These are phyloP conservation scores for Fraxinus pennsylvanica DNA, from an alignment of 257 asterid genomes.

Conservation along the genomic window DNA sequence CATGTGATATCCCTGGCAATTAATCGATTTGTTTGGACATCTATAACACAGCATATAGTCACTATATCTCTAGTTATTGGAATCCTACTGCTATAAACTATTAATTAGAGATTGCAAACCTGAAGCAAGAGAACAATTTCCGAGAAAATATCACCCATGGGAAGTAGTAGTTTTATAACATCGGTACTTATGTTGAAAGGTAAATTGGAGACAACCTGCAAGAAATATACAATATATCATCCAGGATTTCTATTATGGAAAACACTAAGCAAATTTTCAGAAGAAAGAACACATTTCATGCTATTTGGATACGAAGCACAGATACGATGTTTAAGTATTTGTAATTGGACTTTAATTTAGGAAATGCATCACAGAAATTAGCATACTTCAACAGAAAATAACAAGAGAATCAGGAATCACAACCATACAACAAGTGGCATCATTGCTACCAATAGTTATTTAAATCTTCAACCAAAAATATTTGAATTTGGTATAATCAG, in stretches of 20 bases:
- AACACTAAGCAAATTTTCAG: neutral
- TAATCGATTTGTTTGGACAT: neutral
- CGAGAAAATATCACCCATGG: conserved; percentile 96
- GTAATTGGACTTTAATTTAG: neutral
- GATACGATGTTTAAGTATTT: neutral
- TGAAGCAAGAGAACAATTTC: conserved; percentile 85
- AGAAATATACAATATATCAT: neutral
- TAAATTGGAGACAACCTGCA: conserved; percentile 89
- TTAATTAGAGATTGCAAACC: conserved; percentile 38
- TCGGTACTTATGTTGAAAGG: conserved; percentile 95
- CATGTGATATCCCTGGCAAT: neutral
- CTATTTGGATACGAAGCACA: neutral
- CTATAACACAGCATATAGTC: neutral
- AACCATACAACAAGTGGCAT: neutral
- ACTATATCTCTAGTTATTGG: neutral
- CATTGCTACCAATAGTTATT: neutral
- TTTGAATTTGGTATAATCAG: neutral
- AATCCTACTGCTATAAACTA: neutral
- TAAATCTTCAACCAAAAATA: neutral
- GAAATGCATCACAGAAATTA: neutral
- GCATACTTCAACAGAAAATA: neutral
- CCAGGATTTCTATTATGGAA: neutral
- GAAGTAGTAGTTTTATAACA: conserved; percentile 89
- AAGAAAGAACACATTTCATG: neutral
- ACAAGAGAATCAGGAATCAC: neutral